Conservation (phyloP, 1,284 basidiomycete species). For the Ustilago vetiveriae region DNA sequence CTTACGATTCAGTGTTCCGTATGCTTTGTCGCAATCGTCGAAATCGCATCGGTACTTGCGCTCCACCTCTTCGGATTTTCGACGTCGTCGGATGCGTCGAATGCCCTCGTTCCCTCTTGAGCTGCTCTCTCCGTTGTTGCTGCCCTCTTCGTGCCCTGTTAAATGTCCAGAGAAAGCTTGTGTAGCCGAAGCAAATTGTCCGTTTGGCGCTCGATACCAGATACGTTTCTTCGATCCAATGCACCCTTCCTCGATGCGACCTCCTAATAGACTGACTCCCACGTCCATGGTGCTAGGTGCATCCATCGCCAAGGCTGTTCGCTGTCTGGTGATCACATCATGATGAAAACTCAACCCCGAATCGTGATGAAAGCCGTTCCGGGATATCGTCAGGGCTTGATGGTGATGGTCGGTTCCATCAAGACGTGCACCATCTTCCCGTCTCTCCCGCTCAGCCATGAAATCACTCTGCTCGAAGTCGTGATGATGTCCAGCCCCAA, state of each 20-base stretch:
- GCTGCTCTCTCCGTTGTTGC: conserved; percentile 1
- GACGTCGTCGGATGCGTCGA: conserved; percentile 44
- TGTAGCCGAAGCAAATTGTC: conserved; percentile 40
- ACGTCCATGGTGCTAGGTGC: background rate
- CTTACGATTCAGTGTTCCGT: conserved; percentile 81
- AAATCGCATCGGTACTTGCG: conserved; percentile 83
- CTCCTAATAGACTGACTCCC: background rate
- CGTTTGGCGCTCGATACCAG: conserved; percentile 43
- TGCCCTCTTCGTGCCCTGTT: background rate
- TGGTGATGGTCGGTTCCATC: too few relatives aligned
- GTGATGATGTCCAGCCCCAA: background rate
- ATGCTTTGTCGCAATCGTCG: conserved; percentile 82
- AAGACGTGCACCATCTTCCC: too few relatives aligned
- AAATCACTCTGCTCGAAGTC: too few relatives aligned
- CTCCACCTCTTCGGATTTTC: conserved; percentile 74
- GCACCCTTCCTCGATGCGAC: conserved; percentile 29
- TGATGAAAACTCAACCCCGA: background rate
- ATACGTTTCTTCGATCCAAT: conserved; percentile 34
- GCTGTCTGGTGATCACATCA: background rate
- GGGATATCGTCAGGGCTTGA: too few relatives aligned
- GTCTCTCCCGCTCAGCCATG: background rate
- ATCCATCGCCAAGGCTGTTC: background rate
- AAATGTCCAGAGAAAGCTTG: conserved; percentile 5
- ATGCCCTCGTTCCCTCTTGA: conserved; percentile 4
- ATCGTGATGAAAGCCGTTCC: too few relatives aligned